Evolutionary conservation across 192 early-diverging fungal genomes (phyloP), one percentile per base, ranked within the genome.

Genomic region (Backusella morwellensis): DNA sequence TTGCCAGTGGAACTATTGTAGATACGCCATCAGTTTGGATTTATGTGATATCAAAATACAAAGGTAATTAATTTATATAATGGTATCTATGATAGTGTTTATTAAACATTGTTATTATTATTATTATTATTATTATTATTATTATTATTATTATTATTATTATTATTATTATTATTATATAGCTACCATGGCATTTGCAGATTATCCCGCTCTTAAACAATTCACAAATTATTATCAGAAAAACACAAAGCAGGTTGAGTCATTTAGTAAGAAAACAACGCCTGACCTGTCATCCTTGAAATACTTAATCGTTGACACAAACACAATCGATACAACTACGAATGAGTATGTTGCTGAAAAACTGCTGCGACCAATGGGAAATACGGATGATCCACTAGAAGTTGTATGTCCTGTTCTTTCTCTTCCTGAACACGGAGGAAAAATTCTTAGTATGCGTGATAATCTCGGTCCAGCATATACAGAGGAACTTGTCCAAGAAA

Each of bases 351-450:
- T 88, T 72, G 81, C 79, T 26, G 78, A 84, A 40, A 77, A 84
- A 14, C 78, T 90, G 38, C 71, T 90, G 26, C 67, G 69, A 4
- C 86, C 86, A 23, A 44, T 90, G 26, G 86, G 87, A 21, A 76
- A 80, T 7, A 75, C 68, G 19, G 77, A 78, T 44, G 50, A 78
- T 50, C 89, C 89, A 15, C 54, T 83, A 47, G 75, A 80, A 12
- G 89, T 93, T 0, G 79, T 94, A 14, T 90, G 88, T 6, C 87
- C 93, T 11, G 84, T 94, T 75, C 86, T 85, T 32, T 91, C 89
- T 36, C 78, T 94, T 52, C 86, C 92, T 1, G 93, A 94, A 81
- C 89, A 94, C 59, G 93, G 93, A 63, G 92, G 93, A 9, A 90
- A 91, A 82, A 85, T 93, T 35, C 77, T 94, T 73, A 86, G 89